Percentiles rank a stretch among this genome's conserved stretches.
Evolutionary conservation across 2,329 filamentous ascomycete species (phyloP).

Genomic region (Microcyclospora pomicola): DNA sequence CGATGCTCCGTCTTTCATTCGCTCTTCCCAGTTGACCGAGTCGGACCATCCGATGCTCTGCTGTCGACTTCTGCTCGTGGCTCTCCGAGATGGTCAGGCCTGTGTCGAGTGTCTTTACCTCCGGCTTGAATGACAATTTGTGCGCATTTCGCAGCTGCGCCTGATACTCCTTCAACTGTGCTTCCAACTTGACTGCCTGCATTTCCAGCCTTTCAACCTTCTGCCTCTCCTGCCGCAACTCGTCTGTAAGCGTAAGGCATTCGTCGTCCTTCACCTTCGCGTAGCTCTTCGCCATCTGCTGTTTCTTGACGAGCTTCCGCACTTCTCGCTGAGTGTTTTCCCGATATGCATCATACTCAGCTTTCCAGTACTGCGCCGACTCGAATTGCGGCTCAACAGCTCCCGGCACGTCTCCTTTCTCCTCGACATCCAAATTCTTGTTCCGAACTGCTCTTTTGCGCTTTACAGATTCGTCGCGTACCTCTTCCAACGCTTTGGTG

Average conservation of each 20-base stretch:
- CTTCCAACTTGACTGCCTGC: slow-evolving; percentile 46
- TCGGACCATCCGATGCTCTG: too few species aligned
- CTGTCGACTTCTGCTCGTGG: too few species aligned
- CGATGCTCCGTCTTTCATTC: too few species aligned
- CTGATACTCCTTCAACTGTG: slow-evolving; percentile 38
- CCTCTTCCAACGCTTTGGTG: slow-evolving; percentile 32
- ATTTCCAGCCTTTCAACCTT: slow-evolving; percentile 52
- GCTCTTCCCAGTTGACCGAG: too few species aligned
- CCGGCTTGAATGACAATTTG: not conserved
- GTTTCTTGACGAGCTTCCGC: slow-evolving; percentile 65
- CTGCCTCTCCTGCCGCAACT: slow-evolving; percentile 53
- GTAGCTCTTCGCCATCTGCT: slow-evolving; percentile 64
- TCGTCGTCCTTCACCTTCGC: slow-evolving; percentile 65
- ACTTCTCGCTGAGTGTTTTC: slow-evolving; percentile 59
- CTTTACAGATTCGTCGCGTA: slow-evolving; percentile 26
- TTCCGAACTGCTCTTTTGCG: slow-evolving; percentile 19
- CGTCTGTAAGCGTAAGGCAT: slow-evolving; percentile 49
- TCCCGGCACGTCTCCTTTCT: slow-evolving; percentile 44
- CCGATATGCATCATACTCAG: slow-evolving; percentile 60
- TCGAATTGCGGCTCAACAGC: slow-evolving; percentile 60
- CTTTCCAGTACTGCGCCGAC: slow-evolving; percentile 69
- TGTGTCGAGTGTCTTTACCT: too few species aligned
- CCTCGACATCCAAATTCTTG: slow-evolving; percentile 12
- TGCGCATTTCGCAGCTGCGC: slow-evolving; percentile 11
- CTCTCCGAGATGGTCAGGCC: too few species aligned